Evolutionary conservation across 2,329 filamentous ascomycete species (phyloP).

Genomic region (Aspergillus carbonarius): DNA sequence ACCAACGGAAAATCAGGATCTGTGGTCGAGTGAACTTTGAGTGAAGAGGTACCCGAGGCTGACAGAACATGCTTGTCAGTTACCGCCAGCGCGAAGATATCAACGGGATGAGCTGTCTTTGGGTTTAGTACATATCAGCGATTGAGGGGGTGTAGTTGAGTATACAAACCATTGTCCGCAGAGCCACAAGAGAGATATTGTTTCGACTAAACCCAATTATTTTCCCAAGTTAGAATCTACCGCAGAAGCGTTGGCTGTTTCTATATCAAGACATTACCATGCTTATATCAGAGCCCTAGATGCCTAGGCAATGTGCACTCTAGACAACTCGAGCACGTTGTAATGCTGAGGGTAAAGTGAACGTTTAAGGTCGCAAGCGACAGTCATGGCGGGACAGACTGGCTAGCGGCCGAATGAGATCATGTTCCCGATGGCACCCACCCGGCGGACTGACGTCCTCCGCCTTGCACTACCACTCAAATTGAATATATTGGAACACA

Average conservation of each 20-base stretch:
- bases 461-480: background rate
- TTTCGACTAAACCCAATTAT: conserved; percentile 68
- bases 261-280: conserved; percentile 1
- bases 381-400: background rate
- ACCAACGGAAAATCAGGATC: conserved; percentile 70
- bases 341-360: background rate
- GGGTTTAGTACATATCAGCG: conserved; percentile 26
- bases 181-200: conserved; percentile 95
- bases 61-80: conserved; percentile 75
- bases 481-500: background rate
- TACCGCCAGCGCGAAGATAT: conserved; percentile 80
- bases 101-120: conserved; percentile 69
- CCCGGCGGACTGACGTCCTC: background rate
- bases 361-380: background rate
- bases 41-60: conserved; percentile 76
- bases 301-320: background rate
- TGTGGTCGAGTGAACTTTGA: conserved; percentile 76
- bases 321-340: background rate
- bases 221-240: conserved; percentile 4
- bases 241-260: background rate
- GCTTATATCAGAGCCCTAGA: background rate
- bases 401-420: conserved; percentile 3
- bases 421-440: conserved; percentile 2
- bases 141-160: background rate
- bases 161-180: conserved; percentile 71